Percentiles rank a stretch among this genome's conserved stretches.
Evolutionary conservation across 2,329 filamentous ascomycete species (phyloP).

Genomic region (Thelonectria rubi): DNA sequence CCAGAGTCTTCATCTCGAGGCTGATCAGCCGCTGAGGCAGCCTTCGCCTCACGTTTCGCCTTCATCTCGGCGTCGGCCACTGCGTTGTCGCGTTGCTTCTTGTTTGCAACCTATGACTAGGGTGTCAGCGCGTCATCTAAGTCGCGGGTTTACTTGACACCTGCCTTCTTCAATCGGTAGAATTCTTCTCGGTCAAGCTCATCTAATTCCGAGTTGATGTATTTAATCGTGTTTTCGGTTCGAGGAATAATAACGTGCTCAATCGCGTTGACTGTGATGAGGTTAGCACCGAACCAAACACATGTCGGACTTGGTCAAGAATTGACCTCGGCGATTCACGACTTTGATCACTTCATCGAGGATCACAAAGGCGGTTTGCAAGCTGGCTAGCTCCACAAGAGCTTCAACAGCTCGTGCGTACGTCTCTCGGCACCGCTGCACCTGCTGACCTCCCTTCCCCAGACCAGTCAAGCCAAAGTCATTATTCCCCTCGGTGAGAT

Average conservation of each 20-base stretch:
- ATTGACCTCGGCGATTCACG: slow-evolving; percentile 87
- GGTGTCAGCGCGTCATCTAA: slow-evolving; percentile 18
- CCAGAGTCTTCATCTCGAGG: slow-evolving; percentile 49
- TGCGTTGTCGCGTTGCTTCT: slow-evolving; percentile 82
- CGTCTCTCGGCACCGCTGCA: slow-evolving; percentile 93
- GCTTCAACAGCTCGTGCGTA: slow-evolving; percentile 97
- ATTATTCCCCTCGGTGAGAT: slow-evolving; percentile 86
- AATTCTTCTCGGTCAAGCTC: slow-evolving; percentile 98
- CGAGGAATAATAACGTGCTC: slow-evolving; percentile 97
- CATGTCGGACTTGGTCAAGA: background rate
- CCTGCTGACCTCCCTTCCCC: slow-evolving; percentile 96
- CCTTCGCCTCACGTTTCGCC: slow-evolving; percentile 69
- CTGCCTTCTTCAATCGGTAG: slow-evolving; percentile 89
- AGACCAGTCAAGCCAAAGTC: slow-evolving; percentile 96
- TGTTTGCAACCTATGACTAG: slow-evolving; percentile 69
- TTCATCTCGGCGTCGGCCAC: slow-evolving; percentile 79
- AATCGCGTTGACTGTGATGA: slow-evolving; percentile 84
- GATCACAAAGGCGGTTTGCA: slow-evolving; percentile 98
- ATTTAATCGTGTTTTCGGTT: slow-evolving; percentile 99
- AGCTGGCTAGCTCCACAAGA: slow-evolving; percentile 89
- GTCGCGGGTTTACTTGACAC: background rate
- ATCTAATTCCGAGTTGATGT: slow-evolving; percentile 98
- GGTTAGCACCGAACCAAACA: slow-evolving; percentile 5
- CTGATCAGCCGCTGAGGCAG: slow-evolving; percentile 46
- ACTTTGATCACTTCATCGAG: slow-evolving; percentile 99